Conservation (phyloP, 1,139 yeast species). For the Candida tetrigidarum region DNA sequence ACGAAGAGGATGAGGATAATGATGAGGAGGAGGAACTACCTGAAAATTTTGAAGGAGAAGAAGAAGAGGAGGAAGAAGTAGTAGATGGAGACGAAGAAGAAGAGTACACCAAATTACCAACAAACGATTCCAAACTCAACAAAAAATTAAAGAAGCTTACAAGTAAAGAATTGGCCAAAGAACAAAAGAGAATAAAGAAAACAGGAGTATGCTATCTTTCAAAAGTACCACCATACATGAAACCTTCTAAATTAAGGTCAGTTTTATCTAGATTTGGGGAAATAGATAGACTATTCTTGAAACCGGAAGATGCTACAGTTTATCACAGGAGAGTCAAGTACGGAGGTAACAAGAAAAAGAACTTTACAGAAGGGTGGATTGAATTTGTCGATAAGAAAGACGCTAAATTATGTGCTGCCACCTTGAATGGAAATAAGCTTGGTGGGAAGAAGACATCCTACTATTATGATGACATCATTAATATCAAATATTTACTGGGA, state of each 20-base stretch:
- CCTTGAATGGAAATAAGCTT: conserved; percentile 83
- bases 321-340: conserved; percentile 73
- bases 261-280: conserved; percentile 82
- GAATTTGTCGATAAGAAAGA: conserved; percentile 83
- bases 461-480: conserved; percentile 92
- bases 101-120: conserved; percentile 10
- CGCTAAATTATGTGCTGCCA: conserved; percentile 86
- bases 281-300: conserved; percentile 80
- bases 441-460: conserved; percentile 96
- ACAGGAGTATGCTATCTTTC: conserved; percentile 94
- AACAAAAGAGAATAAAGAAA: conserved; percentile 60
- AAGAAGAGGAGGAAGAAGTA: conserved; percentile 22
- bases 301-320: conserved; percentile 77
- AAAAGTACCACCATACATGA: conserved; percentile 95
- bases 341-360: conserved; percentile 94
- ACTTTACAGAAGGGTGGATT: conserved; percentile 96
- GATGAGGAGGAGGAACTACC: conserved; percentile 16
- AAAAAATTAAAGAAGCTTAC: conserved; percentile 53
- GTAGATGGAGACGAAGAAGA: conserved; percentile 17
- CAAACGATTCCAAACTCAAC: conserved; percentile 20
- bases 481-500: conserved; percentile 84
- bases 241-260: conserved; percentile 87
- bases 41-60: conserved; percentile 15
- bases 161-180: conserved; percentile 57
- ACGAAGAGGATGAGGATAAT: conserved; percentile 16